Evolutionary conservation across 495 filamentous ascomycete species (phyloP).

Genomic region (Hyaloscypha finlandica): DNA sequence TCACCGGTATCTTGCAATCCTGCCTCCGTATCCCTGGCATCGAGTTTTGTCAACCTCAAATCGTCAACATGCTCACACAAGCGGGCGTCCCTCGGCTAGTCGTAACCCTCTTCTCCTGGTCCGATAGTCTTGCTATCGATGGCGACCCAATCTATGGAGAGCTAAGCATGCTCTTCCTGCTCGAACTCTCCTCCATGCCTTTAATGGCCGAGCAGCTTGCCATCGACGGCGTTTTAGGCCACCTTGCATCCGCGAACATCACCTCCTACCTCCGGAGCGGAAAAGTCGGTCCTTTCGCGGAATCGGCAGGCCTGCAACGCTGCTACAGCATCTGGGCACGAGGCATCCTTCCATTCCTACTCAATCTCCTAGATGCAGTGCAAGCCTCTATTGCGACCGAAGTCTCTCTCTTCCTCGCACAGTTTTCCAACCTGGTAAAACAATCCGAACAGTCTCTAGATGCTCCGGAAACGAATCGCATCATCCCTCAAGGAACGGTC

Average conservation of each 20-base stretch:
- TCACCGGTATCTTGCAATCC: constrained; percentile 87
- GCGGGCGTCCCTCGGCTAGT: constrained; percentile 79
- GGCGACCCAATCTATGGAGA: constrained; percentile 95
- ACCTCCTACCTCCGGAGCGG: constrained; percentile 67
- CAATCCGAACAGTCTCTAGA: constrained; percentile 64
- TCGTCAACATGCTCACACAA: constrained; percentile 62
- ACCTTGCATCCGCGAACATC: constrained; percentile 75
- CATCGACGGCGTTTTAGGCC: constrained; percentile 75
- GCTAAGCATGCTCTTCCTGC: constrained; percentile 79
- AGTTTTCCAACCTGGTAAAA: constrained; percentile 72
- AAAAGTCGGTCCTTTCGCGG: constrained; percentile 68
- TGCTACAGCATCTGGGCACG: constrained; percentile 86
- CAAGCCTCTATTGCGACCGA: constrained; percentile 78
- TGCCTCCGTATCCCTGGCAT: constrained; percentile 72
- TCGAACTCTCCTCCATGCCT: constrained; percentile 83
- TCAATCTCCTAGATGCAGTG: constrained; percentile 84
- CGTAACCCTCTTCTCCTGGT: constrained; percentile 90
- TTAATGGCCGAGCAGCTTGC: constrained; percentile 85
- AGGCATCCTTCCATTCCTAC: constrained; percentile 83
- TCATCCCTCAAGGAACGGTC: constrained; percentile 38
- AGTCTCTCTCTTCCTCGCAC: constrained; percentile 80
- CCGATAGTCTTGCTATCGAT: constrained; percentile 69
- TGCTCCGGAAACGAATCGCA: constrained; percentile 48
- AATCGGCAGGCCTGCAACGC: constrained; percentile 53
- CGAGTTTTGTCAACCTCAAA: constrained; percentile 59